phyloP scores from a whole-genome alignment of 805 yeast genomes.

The Blastobotrys attinorum region DNA sequence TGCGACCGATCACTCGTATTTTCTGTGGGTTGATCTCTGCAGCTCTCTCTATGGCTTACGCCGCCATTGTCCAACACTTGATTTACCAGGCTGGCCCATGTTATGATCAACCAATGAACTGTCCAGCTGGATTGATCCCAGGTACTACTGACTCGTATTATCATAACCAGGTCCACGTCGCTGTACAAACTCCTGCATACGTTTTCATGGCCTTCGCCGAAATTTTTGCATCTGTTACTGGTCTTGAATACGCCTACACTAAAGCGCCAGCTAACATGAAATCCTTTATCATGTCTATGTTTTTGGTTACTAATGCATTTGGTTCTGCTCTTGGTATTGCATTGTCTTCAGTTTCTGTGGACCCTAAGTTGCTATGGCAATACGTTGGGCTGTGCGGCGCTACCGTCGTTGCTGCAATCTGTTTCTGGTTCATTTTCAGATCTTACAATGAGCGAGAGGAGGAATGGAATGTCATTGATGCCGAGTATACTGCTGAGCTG shows the following conservation, averaged over 20 bases:
- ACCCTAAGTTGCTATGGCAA: conserved; percentile 67
- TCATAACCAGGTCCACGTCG: conserved; percentile 54
- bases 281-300: conserved; percentile 52
- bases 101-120: conserved; percentile 54
- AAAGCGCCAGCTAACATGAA: conserved; percentile 70
- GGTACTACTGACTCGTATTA: conserved; percentile 22
- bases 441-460: conserved; percentile 51
- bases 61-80: conserved; percentile 65
- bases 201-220: conserved; percentile 67
- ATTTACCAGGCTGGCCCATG: conserved; percentile 70
- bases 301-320: conserved; percentile 64
- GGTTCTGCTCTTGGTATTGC: conserved; percentile 76
- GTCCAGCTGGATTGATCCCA: conserved; percentile 30
- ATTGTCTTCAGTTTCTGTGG: conserved; percentile 53
- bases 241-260: conserved; percentile 76
- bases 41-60: conserved; percentile 60
- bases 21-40: conserved; percentile 62
- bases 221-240: conserved; percentile 73
- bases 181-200: conserved; percentile 67
- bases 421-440: conserved; percentile 55
- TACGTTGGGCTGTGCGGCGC: conserved; percentile 56
- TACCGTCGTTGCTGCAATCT: conserved; percentile 48
- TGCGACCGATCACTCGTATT: conserved; percentile 67
- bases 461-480: conserved; percentile 46
- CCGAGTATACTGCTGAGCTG: conserved; percentile 23